phyloP scores from a whole-genome alignment of 2,329 filamentous ascomycete genomes.

The Colletotrichum cereale region DNA sequence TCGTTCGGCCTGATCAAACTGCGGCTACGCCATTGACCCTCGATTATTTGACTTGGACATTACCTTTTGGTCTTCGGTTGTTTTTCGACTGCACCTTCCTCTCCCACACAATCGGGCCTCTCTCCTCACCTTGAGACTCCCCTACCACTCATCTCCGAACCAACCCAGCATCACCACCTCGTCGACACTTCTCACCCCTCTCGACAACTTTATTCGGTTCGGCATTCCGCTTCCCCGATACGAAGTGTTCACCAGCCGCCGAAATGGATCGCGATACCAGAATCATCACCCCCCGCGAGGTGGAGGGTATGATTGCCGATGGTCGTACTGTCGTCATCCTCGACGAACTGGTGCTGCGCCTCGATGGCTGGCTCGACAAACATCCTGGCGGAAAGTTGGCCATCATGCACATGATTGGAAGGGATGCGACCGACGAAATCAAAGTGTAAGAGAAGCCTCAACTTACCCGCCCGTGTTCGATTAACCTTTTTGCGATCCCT shows the following conservation, averaged over 20 bases:
- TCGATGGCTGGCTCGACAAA: slow-evolving; percentile 69
- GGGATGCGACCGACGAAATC: slow-evolving; percentile 71
- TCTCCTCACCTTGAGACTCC: not conserved
- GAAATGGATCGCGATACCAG: slow-evolving; percentile 55
- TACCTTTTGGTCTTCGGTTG: not conserved
- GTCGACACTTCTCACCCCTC: not conserved
- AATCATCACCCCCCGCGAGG: slow-evolving; percentile 57
- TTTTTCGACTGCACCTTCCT: not conserved
- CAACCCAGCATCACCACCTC: not conserved
- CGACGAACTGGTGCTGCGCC: slow-evolving; percentile 65
- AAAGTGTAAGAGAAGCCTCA: slow-evolving; percentile 60
- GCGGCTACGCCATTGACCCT: not conserved
- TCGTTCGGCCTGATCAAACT: not conserved
- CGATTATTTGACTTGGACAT: not conserved
- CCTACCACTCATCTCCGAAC: not conserved
- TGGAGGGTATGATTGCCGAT: slow-evolving; percentile 66
- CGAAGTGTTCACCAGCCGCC: not conserved
- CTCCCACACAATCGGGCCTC: not conserved
- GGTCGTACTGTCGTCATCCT: slow-evolving; percentile 69
- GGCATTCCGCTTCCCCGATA: not conserved
- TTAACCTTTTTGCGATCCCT: not conserved
- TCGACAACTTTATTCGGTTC: not conserved
- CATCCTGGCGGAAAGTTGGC: slow-evolving; percentile 72
- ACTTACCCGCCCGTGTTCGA: slow-evolving; percentile 15
- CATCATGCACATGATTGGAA: slow-evolving; percentile 72